Evolutionary conservation across 2,329 filamentous ascomycete genomes (phyloP).

Genomic region (Verticillium klebahnii): DNA sequence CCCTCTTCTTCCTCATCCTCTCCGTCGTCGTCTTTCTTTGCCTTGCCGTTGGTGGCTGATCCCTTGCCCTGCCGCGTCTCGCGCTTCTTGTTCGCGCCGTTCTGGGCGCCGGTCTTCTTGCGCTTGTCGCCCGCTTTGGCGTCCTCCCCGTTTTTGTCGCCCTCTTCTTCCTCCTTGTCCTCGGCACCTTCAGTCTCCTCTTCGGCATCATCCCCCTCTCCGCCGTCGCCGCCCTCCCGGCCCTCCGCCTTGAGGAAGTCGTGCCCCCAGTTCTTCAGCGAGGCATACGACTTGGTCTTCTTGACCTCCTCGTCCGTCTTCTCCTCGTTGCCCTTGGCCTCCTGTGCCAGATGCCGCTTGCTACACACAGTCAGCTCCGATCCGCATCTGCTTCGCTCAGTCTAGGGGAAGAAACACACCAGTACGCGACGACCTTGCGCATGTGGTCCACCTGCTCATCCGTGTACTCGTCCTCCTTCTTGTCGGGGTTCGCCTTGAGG

Average conservation of each 20-base stretch:
- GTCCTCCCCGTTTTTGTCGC: conserved; percentile 22
- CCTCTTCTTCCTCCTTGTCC: conserved; percentile 8
- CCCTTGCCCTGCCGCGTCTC: conserved; percentile 20
- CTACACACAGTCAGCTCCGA: conserved; percentile 12
- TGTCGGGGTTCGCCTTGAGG: conserved; percentile 55
- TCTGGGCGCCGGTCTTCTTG: conserved; percentile 10
- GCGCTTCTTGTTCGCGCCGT: conserved; percentile 25
- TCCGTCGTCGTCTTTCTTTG: conserved; percentile 11
- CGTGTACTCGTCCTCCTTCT: conserved; percentile 50
- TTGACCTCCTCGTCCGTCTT: conserved; percentile 40
- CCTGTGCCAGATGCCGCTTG: conserved; percentile 63
- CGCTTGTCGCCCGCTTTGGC: conserved; percentile 19
- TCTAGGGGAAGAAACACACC: conserved; percentile 22
- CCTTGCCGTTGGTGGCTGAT: neutral
- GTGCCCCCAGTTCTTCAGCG: conserved; percentile 59
- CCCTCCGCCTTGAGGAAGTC: conserved; percentile 40
- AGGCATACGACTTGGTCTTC: conserved; percentile 50
- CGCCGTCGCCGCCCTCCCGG: conserved; percentile 5
- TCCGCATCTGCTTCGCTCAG: neutral
- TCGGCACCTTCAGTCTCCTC: conserved; percentile 21
- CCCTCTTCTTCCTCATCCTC: conserved; percentile 14
- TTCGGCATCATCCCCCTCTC: conserved; percentile 7
- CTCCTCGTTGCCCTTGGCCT: conserved; percentile 52
- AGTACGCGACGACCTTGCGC: conserved; percentile 60
- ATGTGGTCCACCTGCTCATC: conserved; percentile 53